Base-by-base conservation (phyloP, 2,329 filamentous ascomycete species). In the Periconia sp. region DNA sequence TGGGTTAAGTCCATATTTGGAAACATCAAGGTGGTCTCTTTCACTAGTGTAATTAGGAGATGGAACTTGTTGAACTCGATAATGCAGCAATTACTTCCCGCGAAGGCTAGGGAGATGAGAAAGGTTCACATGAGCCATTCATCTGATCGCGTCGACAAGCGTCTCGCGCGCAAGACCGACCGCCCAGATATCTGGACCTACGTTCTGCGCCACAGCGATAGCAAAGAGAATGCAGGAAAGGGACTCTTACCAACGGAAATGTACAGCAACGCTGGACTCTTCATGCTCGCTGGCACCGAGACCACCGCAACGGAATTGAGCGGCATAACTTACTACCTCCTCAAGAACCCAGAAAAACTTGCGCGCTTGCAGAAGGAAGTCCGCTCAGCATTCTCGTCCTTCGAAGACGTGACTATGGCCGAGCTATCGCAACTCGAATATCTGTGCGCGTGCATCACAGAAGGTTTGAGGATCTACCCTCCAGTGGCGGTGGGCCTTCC, bases 381-480 rank as follows among this genome's bases (percentile, higher is more conserved):
- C 8, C 48, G 62, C 3, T 25, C 15, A n/a, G 36, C 51, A 2
- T 58, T 59, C 28, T 3, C 22, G 0, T 51, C 42, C 0, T 28
- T 54, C 3, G 50, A 54, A 0, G 51, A 59, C 17, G 50, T 68
- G 17, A 50, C 52, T 1, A 56, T 62, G 42, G 32, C 29, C 8
- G 44, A 39, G 10, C 40, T 61, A 3, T 28, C 40, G 1, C 37
- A 52, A 11, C 28, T 73, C 12, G 40, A 50, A 2, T 78, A 75
- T 46, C 49, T 77, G 7, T 54, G 66, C 29, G 75, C 74, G 1
- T 72, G 72, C 26, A 52, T 77, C 4, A 65, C 74, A 30, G 76
- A 78, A 58, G 69, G 62, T 1, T 52, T 78, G 3, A 57, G 76
- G 2, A 59, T 73, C 5, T 74, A 73, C 51, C 74, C 75, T 4